phyloP scores from a whole-genome alignment of 1,139 yeast species.

The Yarrowia galli region DNA sequence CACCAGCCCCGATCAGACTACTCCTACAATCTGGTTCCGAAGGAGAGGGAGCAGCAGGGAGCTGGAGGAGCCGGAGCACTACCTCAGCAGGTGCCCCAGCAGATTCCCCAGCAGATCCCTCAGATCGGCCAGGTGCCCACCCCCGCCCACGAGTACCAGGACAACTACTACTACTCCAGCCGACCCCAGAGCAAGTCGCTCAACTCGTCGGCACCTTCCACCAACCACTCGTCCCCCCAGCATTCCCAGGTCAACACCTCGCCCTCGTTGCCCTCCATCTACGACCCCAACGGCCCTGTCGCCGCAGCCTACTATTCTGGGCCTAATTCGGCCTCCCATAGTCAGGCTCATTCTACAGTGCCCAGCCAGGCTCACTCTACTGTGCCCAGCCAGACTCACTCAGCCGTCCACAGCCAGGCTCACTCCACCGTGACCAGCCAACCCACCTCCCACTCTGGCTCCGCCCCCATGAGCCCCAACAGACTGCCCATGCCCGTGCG shows the following conservation, averaged over 20 bases:
- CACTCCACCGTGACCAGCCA: background rate
- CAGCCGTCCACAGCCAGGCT: background rate
- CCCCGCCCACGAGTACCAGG: slow-evolving; percentile 28
- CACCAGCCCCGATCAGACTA: slow-evolving; percentile 36
- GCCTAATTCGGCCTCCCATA: background rate
- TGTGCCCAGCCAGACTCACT: background rate
- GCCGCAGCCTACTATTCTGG: slow-evolving; percentile 13
- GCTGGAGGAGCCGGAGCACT: too few species aligned
- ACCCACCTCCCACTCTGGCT: background rate
- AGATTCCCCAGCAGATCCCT: too few species aligned
- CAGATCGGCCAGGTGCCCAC: background rate
- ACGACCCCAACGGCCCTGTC: slow-evolving; percentile 34
- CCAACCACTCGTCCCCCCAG: slow-evolving; percentile 32
- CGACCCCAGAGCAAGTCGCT: slow-evolving; percentile 16
- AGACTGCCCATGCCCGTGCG: slow-evolving; percentile 35
- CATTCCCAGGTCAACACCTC: slow-evolving; percentile 24
- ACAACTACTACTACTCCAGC: slow-evolving; percentile 23
- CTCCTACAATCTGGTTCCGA: slow-evolving; percentile 33
- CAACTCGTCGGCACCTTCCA: slow-evolving; percentile 18
- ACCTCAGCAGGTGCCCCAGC: too few species aligned
- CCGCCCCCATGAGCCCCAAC: slow-evolving; percentile 22
- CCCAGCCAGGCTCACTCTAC: background rate
- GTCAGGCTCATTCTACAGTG: background rate
- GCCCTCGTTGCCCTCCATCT: slow-evolving; percentile 20
- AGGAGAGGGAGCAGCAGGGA: slow-evolving; percentile 26